Conservation (phyloP, 2,329 filamentous ascomycete genomes). For the Cladobotryum protrusum region DNA sequence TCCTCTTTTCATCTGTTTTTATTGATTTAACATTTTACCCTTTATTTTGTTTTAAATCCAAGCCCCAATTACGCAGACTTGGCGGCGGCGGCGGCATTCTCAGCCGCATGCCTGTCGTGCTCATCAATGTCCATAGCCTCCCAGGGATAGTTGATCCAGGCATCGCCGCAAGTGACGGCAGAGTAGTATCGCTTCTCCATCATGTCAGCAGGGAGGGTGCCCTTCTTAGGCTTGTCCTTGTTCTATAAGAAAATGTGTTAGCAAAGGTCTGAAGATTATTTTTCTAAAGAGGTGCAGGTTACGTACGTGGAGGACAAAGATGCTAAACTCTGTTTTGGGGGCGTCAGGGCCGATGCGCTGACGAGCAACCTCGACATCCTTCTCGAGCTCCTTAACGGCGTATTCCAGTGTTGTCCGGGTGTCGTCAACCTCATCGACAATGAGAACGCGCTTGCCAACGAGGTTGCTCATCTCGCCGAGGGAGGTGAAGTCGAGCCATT, state of each 20-base stretch:
- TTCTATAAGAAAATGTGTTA: constrained; percentile 49
- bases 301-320: constrained; percentile 88
- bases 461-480: constrained; percentile 80
- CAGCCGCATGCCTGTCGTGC: constrained; percentile 67
- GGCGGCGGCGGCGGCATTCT: constrained; percentile 21
- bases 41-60: neutral
- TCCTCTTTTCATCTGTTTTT: constrained; percentile 1
- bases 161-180: constrained; percentile 81
- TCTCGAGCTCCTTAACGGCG: constrained; percentile 85
- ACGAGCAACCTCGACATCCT: constrained; percentile 82
- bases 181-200: constrained; percentile 73
- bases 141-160: constrained; percentile 99
- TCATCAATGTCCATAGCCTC: constrained; percentile 91
- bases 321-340: constrained; percentile 75
- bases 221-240: constrained; percentile 97
- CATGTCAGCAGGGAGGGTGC: constrained; percentile 72
- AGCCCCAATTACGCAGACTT: constrained; percentile 8
- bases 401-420: constrained; percentile 92
- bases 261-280: constrained; percentile 6
- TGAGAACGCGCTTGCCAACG: constrained; percentile 84
- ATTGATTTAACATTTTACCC: constrained; percentile 5
- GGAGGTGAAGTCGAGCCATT: constrained; percentile 90
- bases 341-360: constrained; percentile 60
- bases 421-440: constrained; percentile 94
- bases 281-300: constrained; percentile 17